Evolutionary conservation across 139 green algal species (phyloP).

Genomic region (Zygnema circumcarinatum): DNA sequence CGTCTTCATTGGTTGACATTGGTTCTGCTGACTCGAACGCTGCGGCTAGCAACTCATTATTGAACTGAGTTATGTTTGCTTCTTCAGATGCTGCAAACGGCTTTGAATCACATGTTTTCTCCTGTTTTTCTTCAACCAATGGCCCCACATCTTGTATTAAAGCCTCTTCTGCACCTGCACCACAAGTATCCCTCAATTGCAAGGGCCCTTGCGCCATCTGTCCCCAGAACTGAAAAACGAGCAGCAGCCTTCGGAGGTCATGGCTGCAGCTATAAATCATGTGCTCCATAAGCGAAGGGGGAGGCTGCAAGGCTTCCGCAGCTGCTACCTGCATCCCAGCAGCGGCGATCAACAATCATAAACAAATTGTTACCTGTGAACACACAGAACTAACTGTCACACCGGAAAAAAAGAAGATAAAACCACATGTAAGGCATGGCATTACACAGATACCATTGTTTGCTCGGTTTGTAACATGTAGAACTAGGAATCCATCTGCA

Average conservation of each 20-base stretch:
- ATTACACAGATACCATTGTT: neutral
- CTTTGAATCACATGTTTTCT: neutral
- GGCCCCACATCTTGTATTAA: neutral
- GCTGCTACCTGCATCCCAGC: neutral
- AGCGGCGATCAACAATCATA: neutral
- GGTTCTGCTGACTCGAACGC: no score
- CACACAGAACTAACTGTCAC: neutral
- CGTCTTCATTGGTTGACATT: neutral
- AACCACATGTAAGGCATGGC: neutral
- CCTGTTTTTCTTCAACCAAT: neutral
- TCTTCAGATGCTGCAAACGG: neutral
- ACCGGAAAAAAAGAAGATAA: neutral
- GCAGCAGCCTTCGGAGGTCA: slow-evolving; percentile 18
- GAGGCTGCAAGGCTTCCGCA: neutral
- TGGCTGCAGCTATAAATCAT: neutral
- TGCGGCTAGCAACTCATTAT: neutral
- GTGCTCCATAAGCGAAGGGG: neutral
- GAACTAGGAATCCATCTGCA: neutral
- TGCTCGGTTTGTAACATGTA: neutral
- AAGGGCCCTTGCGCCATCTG: neutral
- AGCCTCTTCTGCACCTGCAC: neutral
- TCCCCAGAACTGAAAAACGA: slow-evolving; percentile 31
- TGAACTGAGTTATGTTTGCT: neutral
- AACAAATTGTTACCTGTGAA: neutral
- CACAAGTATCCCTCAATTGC: neutral